Evolutionary conservation across 495 filamentous ascomycete species (phyloP), one percentile per base, ranked within the genome.

Genomic region (Hypoxylon subgilvum): DNA sequence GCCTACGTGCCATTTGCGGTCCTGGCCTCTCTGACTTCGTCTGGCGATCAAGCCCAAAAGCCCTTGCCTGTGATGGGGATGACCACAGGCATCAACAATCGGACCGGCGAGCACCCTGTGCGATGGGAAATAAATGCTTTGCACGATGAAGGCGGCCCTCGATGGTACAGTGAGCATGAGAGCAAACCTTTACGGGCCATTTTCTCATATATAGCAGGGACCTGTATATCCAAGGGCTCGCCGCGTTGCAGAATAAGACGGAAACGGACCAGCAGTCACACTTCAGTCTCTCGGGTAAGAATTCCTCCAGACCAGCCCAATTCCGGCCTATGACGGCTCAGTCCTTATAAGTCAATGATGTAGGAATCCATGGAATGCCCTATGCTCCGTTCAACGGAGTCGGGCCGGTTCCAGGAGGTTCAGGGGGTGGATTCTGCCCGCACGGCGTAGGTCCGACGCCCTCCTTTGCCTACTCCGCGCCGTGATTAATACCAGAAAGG

Each of bases 311-410:
- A 36, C 22, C 36, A 31, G 35, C 38, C 28, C 12, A 18, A 13
- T n/a, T 7, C n/a, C n/a, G n/a, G n/a, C n/a, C n/a, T n/a, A n/a
- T n/a, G n/a, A n/a, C n/a, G n/a, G n/a, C n/a, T n/a, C n/a, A n/a
- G n/a, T n/a, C n/a, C n/a, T n/a, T n/a, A n/a, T n/a, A n/a, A n/a
- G 18, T 8, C 16, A 34, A 12, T 12, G 21, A 38, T 43, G 4
- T 36, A 82, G 80, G 77, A 16, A 82, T 83, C 43, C 81, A 83
- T 50, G 80, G 80, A 13, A 62, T 72, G 16, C 79, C 80, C 10
- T 77, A 76, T 56, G 66, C 62, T 22, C 61, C 72, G 18, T 84
- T 77, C 73, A 76, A 84, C 49, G 74, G 69, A 23, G 72, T 76
- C 9, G 69, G 60, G 1, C 64, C 74, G 12, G 74, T 73, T 42